Evolutionary conservation across 805 yeast species (phyloP).

Genomic region (Cyberlindnera petersonii): DNA sequence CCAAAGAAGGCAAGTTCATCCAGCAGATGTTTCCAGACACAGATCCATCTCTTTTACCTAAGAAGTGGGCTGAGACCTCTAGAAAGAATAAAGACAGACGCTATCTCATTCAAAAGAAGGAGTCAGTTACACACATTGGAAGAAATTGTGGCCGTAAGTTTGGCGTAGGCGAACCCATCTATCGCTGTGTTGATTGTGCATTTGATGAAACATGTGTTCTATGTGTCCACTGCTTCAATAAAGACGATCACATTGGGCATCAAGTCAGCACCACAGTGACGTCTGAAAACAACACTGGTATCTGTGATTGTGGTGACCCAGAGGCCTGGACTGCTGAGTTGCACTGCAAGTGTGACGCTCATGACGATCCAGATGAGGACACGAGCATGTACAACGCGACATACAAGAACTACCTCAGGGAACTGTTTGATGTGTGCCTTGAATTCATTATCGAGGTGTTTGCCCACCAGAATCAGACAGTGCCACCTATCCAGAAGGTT

Average conservation of each 20-base stretch:
- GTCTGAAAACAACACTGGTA: slow-evolving; percentile 33
- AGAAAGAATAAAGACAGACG: background rate
- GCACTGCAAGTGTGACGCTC: slow-evolving; percentile 40
- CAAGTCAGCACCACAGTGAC: slow-evolving; percentile 47
- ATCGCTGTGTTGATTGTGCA: slow-evolving; percentile 73
- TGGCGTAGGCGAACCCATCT: slow-evolving; percentile 59
- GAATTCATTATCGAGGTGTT: slow-evolving; percentile 44
- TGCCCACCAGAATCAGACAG: slow-evolving; percentile 33
- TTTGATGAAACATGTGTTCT: slow-evolving; percentile 75
- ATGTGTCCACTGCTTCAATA: slow-evolving; percentile 69
- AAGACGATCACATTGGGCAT: slow-evolving; percentile 64
- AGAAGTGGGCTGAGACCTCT: slow-evolving; percentile 8
- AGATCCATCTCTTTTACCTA: slow-evolving; percentile 3
- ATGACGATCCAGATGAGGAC: slow-evolving; percentile 32
- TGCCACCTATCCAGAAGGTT: slow-evolving; percentile 33
- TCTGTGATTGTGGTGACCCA: slow-evolving; percentile 77
- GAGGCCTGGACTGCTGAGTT: slow-evolving; percentile 64
- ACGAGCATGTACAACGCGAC: slow-evolving; percentile 25
- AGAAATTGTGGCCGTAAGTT: slow-evolving; percentile 68
- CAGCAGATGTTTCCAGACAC: slow-evolving; percentile 32
- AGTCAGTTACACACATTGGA: slow-evolving; percentile 40
- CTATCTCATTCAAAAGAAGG: slow-evolving; percentile 8
- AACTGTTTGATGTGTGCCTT: slow-evolving; percentile 34
- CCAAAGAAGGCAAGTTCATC: slow-evolving; percentile 38
- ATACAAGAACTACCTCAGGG: slow-evolving; percentile 8